Base-by-base conservation (phyloP, 2,329 filamentous ascomycete species). In the Fusarium pseudoanthophilum region DNA sequence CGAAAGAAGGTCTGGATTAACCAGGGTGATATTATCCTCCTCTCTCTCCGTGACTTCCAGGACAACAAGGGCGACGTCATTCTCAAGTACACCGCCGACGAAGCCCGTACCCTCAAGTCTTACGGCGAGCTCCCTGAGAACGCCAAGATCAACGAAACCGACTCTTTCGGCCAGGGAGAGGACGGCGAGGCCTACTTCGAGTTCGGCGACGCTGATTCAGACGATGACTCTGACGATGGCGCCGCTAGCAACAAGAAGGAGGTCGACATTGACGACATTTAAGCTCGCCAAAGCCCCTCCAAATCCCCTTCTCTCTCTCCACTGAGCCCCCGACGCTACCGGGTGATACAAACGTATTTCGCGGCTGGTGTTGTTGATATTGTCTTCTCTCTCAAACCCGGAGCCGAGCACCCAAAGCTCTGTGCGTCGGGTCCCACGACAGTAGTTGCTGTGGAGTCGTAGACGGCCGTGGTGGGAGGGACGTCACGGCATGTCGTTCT, bases 1-100 rank as follows among this genome's bases (percentile, higher is more conserved):
- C 92, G 96, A 80, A 99, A 99, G 90, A 99, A 99, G 90, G 96
- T 98, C 84, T 98, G 95, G 95, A 98, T 98, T 89, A 98, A 97
- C 89, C 95, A 97, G 87, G 95, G 95, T 81, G 94, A 97, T 83
- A 97, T 97, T 83, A 95, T 95, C 83, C 90, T 95, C 51, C 88
- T 95, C 71, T 95, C 92, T 40, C 92, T 97, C 71, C 93, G 94
- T 78, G 95, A 97, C 84, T 97, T 97, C 86, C 94, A 97, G 83
- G 94, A 96, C 85, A 93, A 95, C 86, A 97, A 97, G 87, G 95
- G 95, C 83, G 95, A 98, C 83, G 97, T 98, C 83, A 96, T 96
- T 81, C 91, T 97, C 82, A 98, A 98, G 88, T 97, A 98, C 90
- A 93, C 91, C 65, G 92, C 94, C 85, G 96, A 99, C 82, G 96